phyloP scores from a whole-genome alignment of 345 rosid species.

The Eucalyptus erythrocorys region DNA sequence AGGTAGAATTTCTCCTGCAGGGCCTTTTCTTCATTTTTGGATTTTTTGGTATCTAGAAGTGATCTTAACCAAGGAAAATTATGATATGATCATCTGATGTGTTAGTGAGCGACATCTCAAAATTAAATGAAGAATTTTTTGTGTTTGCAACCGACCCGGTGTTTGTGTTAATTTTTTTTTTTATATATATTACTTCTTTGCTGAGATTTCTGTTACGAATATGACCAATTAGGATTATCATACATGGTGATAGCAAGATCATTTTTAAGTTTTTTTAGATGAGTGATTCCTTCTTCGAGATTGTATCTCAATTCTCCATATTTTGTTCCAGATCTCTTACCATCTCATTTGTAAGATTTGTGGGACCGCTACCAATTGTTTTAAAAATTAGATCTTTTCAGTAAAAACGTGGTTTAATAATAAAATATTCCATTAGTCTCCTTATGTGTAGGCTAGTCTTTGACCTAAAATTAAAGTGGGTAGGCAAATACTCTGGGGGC shows the following conservation, averaged over 20 bases:
- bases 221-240: background rate
- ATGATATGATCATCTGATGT: background rate
- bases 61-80: background rate
- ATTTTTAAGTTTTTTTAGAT: background rate
- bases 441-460: background rate
- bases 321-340: background rate
- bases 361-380: background rate
- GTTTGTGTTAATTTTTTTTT: background rate
- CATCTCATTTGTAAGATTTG: background rate
- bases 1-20: background rate
- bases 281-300: background rate
- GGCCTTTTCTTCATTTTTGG: background rate
- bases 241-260: background rate
- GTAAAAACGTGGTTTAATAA: background rate
- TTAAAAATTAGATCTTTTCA: background rate
- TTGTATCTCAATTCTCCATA: background rate
- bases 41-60: background rate
- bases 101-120: background rate
- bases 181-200: background rate
- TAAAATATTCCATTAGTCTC: background rate
- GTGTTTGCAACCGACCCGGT: background rate
- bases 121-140: background rate
- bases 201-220: background rate
- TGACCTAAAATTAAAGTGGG: background rate
- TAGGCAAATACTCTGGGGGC: background rate